Percentiles rank a stretch among this genome's conserved stretches.
These are phyloP conservation scores for Zygosaccharomyces pseudorouxii DNA, from an alignment of 805 yeast genomes.

Conservation along the genomic window DNA sequence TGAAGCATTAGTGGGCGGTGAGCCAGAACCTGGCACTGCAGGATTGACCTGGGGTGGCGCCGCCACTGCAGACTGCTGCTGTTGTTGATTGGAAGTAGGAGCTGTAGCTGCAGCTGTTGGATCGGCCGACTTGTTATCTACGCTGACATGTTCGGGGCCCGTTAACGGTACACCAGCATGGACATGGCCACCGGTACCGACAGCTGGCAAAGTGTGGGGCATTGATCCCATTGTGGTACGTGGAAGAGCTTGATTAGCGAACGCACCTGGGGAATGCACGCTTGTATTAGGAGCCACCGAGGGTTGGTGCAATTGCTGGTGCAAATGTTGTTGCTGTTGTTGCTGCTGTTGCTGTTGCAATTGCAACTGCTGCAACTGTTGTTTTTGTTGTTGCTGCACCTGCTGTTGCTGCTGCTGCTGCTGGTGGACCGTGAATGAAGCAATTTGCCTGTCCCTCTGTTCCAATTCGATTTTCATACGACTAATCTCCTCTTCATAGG, in stretches of 20 bases:
- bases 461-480: conserved; percentile 84
- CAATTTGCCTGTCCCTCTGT: conserved; percentile 60
- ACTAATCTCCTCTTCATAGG: conserved; percentile 88
- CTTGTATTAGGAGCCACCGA: conserved; percentile 10
- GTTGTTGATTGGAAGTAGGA: neutral
- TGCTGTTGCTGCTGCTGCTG: conserved; percentile 38
- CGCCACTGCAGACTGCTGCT: conserved; percentile 8
- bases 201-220: conserved; percentile 23
- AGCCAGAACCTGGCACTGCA: conserved; percentile 14
- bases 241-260: conserved; percentile 16
- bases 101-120: neutral
- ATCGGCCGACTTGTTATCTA: conserved; percentile 8
- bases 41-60: conserved; percentile 7
- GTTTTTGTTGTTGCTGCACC: conserved; percentile 35
- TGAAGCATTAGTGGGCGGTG: conserved; percentile 15
- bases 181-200: conserved; percentile 19
- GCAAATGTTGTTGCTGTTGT: conserved; percentile 14
- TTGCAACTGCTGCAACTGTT: conserved; percentile 25
- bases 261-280: conserved; percentile 8
- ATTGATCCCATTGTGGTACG: conserved; percentile 15
- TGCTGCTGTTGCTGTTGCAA: conserved; percentile 27
- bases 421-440: conserved; percentile 38
- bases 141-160: conserved; percentile 6
- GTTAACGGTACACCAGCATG: neutral
- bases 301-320: conserved; percentile 17